Percentiles rank a stretch among this genome's conserved stretches.
phyloP scores from a whole-genome alignment of 2,329 filamentous ascomycete species.

The Polytolypa hystricis region DNA sequence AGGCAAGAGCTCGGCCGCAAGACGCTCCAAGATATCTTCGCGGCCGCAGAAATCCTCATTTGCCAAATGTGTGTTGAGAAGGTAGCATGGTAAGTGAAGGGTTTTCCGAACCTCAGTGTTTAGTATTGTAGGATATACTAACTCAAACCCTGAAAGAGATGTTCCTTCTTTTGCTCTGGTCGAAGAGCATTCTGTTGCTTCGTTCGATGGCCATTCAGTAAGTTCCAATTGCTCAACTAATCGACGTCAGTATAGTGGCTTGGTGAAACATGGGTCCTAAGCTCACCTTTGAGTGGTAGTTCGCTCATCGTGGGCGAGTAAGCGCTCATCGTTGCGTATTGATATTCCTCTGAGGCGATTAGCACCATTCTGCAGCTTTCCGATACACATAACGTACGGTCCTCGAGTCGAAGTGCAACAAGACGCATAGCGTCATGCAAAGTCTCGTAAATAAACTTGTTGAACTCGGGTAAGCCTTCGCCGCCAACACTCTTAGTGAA shows the following conservation, averaged over 20 bases:
- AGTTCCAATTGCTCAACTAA: conserved; percentile 6
- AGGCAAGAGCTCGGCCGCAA: conserved; percentile 14
- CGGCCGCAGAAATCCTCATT: conserved; percentile 15
- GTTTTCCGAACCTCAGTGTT: conserved; percentile 3
- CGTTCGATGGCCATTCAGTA: conserved; percentile 4
- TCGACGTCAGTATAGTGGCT: conserved; percentile 3
- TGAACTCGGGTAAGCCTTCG: conserved; percentile 6
- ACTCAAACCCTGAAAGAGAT: conserved; percentile 5
- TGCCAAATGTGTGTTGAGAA: conserved; percentile 5
- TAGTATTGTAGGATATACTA: conserved; percentile 3
- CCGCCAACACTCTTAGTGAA: conserved; percentile 5
- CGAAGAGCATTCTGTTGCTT: too few relatives aligned
- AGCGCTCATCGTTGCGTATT: conserved; percentile 13
- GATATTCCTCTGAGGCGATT: conserved; percentile 12
- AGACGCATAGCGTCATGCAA: conserved; percentile 6
- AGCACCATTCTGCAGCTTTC: conserved; percentile 5
- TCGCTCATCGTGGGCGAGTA: conserved; percentile 15
- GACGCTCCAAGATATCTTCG: conserved; percentile 14
- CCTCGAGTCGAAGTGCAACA: conserved; percentile 11
- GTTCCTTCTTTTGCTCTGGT: conserved; percentile 7
- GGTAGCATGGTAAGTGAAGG: conserved; percentile 7
- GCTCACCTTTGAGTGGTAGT: conserved; percentile 9
- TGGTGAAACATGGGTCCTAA: conserved; percentile 4
- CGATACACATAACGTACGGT: conserved; percentile 8
- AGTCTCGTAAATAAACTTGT: conserved; percentile 7